These are phyloP conservation scores for Stagonosporopsis cucurbitacearum DNA, from an alignment of 2,329 filamentous ascomycete genomes.

Conservation along the genomic window DNA sequence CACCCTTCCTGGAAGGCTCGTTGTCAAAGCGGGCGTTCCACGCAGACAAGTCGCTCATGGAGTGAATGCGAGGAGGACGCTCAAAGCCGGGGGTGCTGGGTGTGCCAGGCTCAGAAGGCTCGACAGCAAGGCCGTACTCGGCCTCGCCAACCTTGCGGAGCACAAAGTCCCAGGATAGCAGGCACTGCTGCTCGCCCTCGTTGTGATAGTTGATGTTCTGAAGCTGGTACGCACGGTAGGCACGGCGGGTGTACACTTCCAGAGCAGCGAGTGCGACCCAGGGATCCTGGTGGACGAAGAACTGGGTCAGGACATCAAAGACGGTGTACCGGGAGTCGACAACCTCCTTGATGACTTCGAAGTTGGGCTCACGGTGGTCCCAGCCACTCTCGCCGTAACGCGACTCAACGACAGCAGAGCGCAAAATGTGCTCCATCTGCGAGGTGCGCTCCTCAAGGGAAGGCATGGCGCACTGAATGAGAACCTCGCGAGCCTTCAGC, in stretches of 20 bases:
- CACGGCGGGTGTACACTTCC: slow-evolving; percentile 94
- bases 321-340: slow-evolving; percentile 99
- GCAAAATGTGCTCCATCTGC: slow-evolving; percentile 98
- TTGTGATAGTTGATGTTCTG: slow-evolving; percentile 89
- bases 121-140: slow-evolving; percentile 83
- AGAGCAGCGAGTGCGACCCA: slow-evolving; percentile 94
- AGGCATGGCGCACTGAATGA: slow-evolving; percentile 95
- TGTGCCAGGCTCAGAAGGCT: slow-evolving; percentile 78
- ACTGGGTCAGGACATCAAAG: slow-evolving; percentile 91
- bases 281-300: slow-evolving; percentile 92
- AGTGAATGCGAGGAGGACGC: slow-evolving; percentile 78
- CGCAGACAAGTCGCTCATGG: slow-evolving; percentile 96
- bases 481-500: slow-evolving; percentile 93
- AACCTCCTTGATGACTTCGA: slow-evolving; percentile 94
- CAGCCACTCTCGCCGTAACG: slow-evolving; percentile 95
- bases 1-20: slow-evolving; percentile 87
- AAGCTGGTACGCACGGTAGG: slow-evolving; percentile 93
- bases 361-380: slow-evolving; percentile 91
- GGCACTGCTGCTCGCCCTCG: slow-evolving; percentile 75
- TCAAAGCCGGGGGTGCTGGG: slow-evolving; percentile 72
- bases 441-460: slow-evolving; percentile 92
- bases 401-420: slow-evolving; percentile 95
- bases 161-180: slow-evolving; percentile 93
- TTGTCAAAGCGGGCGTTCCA: slow-evolving; percentile 71
- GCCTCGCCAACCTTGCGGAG: slow-evolving; percentile 91